Conservation (phyloP, 2,329 filamentous ascomycete species). For the Colletotrichum nymphaeae region DNA sequence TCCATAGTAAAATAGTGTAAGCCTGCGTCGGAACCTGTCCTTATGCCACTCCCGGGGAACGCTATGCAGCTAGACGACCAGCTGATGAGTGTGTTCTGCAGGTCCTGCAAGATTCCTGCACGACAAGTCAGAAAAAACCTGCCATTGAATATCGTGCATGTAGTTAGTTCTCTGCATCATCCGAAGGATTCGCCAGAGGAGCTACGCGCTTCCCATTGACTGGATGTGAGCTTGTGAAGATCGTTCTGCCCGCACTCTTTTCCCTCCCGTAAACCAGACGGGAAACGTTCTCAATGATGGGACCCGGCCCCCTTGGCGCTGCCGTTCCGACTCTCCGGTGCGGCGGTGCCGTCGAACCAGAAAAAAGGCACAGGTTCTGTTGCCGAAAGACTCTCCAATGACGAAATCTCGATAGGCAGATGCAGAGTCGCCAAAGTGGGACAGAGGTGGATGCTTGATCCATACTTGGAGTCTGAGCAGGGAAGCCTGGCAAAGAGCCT, state of each 20-base stretch:
- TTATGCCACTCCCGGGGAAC: background rate
- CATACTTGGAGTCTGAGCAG: background rate
- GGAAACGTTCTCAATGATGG: background rate
- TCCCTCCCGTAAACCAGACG: background rate
- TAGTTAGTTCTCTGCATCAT: background rate
- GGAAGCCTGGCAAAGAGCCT: slow-evolving; percentile 7
- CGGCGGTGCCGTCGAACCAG: background rate
- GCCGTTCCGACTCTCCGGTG: background rate
- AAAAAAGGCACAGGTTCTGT: background rate
- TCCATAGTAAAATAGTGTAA: background rate
- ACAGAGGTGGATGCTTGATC: background rate
- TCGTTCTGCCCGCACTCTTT: slow-evolving; percentile 16
- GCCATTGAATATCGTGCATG: background rate
- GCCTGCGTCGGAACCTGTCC: background rate
- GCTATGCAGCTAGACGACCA: background rate
- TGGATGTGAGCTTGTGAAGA: background rate
- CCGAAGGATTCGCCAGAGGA: background rate
- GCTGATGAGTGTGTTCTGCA: slow-evolving; percentile 23
- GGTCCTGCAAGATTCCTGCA: slow-evolving; percentile 1
- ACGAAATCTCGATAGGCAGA: slow-evolving; percentile 2
- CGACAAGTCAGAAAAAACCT: background rate
- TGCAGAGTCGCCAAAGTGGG: slow-evolving; percentile 3
- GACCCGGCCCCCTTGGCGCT: background rate
- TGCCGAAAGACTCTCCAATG: slow-evolving; percentile 1
- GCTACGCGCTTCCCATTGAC: background rate